Conservation (phyloP, 2,329 filamentous ascomycete genomes). For the Aspergillus luchuensis region DNA sequence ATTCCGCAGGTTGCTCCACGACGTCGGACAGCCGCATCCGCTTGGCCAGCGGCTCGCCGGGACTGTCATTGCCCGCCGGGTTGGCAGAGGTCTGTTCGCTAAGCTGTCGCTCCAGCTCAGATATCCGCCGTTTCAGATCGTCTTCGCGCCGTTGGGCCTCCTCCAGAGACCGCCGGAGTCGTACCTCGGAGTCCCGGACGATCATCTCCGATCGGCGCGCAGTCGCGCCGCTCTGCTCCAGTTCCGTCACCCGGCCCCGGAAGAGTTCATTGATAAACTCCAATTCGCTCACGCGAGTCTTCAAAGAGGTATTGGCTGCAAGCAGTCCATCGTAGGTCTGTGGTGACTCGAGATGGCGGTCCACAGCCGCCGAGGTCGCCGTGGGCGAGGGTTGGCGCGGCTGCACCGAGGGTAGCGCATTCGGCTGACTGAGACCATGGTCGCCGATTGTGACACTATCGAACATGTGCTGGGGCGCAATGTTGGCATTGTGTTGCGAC, state of each 20-base stretch:
- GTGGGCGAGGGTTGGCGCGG: slow-evolving; percentile 62
- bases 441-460: slow-evolving; percentile 69
- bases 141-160: slow-evolving; percentile 78
- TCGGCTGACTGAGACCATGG: slow-evolving; percentile 63
- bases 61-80: slow-evolving; percentile 26
- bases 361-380: slow-evolving; percentile 58
- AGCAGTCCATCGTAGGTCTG: slow-evolving; percentile 80
- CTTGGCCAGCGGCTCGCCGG: slow-evolving; percentile 55
- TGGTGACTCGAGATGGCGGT: slow-evolving; percentile 68
- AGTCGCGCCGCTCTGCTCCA: slow-evolving; percentile 74
- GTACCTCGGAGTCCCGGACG: slow-evolving; percentile 56
- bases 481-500: slow-evolving; percentile 65
- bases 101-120: slow-evolving; percentile 68
- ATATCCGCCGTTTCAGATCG: slow-evolving; percentile 77
- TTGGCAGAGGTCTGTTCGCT: slow-evolving; percentile 32
- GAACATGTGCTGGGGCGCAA: slow-evolving; percentile 76
- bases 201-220: slow-evolving; percentile 62
- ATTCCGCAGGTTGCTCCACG: slow-evolving; percentile 46
- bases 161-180: slow-evolving; percentile 66
- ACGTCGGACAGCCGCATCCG: slow-evolving; percentile 59
- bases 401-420: slow-evolving; percentile 54
- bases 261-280: slow-evolving; percentile 92
- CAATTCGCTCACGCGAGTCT: slow-evolving; percentile 91
- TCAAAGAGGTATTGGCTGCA: slow-evolving; percentile 80
- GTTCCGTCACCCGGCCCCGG: slow-evolving; percentile 70